phyloP scores from a whole-genome alignment of 192 early-diverging fungal genomes.

The Backusella australiensis region DNA sequence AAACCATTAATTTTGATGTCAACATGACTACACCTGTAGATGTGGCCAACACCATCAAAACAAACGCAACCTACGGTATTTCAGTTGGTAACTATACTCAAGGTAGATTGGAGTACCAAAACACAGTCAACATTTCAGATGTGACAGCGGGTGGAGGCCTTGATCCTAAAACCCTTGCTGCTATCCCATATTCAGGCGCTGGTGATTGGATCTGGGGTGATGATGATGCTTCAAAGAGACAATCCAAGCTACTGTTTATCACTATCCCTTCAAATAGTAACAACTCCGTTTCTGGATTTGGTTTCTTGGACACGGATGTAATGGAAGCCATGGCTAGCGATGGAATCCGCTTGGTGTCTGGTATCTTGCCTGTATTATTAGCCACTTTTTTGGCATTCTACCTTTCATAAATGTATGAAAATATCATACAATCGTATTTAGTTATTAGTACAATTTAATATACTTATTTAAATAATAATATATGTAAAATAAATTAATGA shows the following conservation, averaged over 20 bases:
- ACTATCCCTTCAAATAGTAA: slow-evolving; percentile 9
- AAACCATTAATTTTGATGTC: slow-evolving; percentile 18
- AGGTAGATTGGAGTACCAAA: slow-evolving; percentile 35
- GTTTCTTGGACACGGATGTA: slow-evolving; percentile 31
- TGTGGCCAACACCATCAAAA: slow-evolving; percentile 26
- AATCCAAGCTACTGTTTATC: slow-evolving; percentile 10
- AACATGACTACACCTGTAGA: slow-evolving; percentile 31
- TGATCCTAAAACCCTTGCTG: neutral
- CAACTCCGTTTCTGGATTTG: slow-evolving; percentile 17
- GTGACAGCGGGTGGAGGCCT: neutral
- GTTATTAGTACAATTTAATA: neutral
- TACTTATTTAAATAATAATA: neutral
- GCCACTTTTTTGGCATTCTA: neutral
- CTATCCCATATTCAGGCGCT: neutral
- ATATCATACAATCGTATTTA: neutral
- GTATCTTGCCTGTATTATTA: neutral
- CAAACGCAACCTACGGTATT: slow-evolving; percentile 31
- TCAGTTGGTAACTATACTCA: slow-evolving; percentile 35
- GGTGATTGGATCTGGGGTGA: slow-evolving; percentile 23
- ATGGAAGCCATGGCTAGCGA: slow-evolving; percentile 11
- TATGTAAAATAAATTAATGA: neutral
- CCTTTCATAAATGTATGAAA: neutral
- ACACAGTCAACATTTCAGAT: slow-evolving; percentile 22
- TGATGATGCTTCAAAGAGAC: neutral
- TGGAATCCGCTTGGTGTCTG: neutral